A percentile compares a stretch with the other conserved stretches of the same genome.
These are phyloP conservation scores for Clarkia xantiana DNA, from an alignment of 345 rosid genomes.

Conservation along the genomic window DNA sequence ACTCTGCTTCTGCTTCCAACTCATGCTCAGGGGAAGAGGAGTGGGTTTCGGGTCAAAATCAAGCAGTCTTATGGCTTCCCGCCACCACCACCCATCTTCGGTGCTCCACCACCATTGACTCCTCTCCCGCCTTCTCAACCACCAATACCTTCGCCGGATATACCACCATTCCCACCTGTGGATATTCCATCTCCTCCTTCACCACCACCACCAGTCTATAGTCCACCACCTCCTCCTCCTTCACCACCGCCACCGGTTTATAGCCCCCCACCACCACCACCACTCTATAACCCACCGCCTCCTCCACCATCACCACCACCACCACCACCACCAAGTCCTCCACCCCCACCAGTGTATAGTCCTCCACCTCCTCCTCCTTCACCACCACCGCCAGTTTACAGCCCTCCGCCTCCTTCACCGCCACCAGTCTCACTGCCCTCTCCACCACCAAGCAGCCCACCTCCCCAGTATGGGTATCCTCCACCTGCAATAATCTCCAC, in stretches of 20 bases:
- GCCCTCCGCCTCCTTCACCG: not conserved
- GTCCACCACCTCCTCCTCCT: not conserved
- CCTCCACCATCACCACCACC: conserved; percentile 1
- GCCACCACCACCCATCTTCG: no score
- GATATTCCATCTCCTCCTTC: not conserved
- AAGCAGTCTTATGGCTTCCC: no score
- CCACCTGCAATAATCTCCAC: not conserved
- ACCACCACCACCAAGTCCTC: not conserved
- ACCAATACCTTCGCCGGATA: no score
- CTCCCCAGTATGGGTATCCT: conserved; percentile 3
- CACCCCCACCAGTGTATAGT: not conserved
- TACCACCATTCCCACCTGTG: not conserved
- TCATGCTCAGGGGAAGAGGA: no score
- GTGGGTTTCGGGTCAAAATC: no score
- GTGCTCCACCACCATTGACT: no score
- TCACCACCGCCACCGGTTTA: no score
- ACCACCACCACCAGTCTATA: conserved; percentile 3
- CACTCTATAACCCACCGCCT: not conserved
- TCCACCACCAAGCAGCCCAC: conserved; percentile 4
- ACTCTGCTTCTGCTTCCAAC: no score
- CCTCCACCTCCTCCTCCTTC: no score
- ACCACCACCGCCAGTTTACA: conserved; percentile 2
- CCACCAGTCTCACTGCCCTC: no score
- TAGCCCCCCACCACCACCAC: no score
- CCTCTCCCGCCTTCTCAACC: no score